Evolutionary conservation across 148 eudicot genomes (phyloP).

Genomic region (Heliamphora exappendiculata): DNA sequence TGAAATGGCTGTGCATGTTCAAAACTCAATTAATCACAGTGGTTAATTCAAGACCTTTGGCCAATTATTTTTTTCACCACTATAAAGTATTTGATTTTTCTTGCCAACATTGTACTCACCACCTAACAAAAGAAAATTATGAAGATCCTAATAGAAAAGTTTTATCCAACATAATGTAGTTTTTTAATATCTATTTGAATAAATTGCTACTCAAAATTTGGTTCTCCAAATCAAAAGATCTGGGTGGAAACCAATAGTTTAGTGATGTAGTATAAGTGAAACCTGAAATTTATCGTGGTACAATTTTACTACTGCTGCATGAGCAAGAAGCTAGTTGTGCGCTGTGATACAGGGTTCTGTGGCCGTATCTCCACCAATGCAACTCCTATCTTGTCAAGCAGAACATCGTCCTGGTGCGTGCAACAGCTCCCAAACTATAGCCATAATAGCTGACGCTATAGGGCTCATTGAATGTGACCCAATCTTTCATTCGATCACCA

Average conservation of each 20-base stretch:
- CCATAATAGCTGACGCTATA: slow-evolving; percentile 13
- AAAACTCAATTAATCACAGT: neutral
- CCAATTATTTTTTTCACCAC: too few relatives aligned
- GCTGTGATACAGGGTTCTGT: slow-evolving; percentile 36
- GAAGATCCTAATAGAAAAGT: too few relatives aligned
- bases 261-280: too few relatives aligned
- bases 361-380: slow-evolving; percentile 29
- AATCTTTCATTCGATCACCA: slow-evolving; percentile 48
- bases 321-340: slow-evolving; percentile 52
- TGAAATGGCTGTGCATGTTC: slow-evolving; percentile 1
- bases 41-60: too few relatives aligned
- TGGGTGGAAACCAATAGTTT: too few relatives aligned
- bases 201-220: too few relatives aligned
- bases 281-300: slow-evolving; percentile 47
- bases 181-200: too few relatives aligned
- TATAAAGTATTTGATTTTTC: too few relatives aligned
- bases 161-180: too few relatives aligned
- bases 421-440: slow-evolving; percentile 16
- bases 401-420: slow-evolving; percentile 45
- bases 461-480: slow-evolving; percentile 60
- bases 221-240: too few relatives aligned
- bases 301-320: slow-evolving; percentile 36
- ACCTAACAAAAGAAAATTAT: too few relatives aligned
- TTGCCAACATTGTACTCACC: too few relatives aligned
- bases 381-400: slow-evolving; percentile 12